Percentiles rank a stretch among this genome's conserved stretches.
These are phyloP conservation scores for Vaccinium vitisidaea DNA, from an alignment of 148 eudicot species.

Conservation along the genomic window DNA sequence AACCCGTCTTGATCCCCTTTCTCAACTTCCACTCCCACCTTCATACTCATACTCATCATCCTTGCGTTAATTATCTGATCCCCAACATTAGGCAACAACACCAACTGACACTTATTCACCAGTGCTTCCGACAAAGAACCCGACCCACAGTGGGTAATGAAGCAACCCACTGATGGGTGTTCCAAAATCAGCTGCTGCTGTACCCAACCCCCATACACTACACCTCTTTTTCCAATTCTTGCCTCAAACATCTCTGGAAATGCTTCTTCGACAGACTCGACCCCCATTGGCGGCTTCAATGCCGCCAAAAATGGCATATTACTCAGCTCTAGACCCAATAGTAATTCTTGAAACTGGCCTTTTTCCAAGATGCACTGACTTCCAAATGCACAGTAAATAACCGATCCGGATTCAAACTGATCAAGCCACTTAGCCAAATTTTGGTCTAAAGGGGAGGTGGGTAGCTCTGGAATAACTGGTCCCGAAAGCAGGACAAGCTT, in stretches of 20 bases:
- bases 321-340: conserved; percentile 9
- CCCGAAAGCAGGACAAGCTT: conserved; percentile 12
- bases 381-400: conserved; percentile 19
- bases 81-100: neutral
- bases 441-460: conserved; percentile 8
- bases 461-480: neutral
- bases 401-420: neutral
- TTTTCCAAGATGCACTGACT: conserved; percentile 1
- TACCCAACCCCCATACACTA: conserved; percentile 12
- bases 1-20: conserved; percentile 14
- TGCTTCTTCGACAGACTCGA: neutral
- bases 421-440: conserved; percentile 10
- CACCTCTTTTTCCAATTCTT: neutral
- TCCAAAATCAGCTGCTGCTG: conserved; percentile 3
- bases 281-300: conserved; percentile 3
- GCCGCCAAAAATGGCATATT: conserved; percentile 6
- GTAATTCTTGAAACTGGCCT: conserved; percentile 12
- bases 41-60: neutral
- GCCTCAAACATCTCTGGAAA: conserved; percentile 8
- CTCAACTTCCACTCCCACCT: conserved; percentile 16
- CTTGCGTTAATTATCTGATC: conserved; percentile 10
- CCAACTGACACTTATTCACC: conserved; percentile 9
- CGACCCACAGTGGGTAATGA: conserved; percentile 10
- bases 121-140: neutral
- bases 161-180: conserved; percentile 16